Conservation (phyloP, 2,329 filamentous ascomycete genomes). For the Triangularia verruculosa region DNA sequence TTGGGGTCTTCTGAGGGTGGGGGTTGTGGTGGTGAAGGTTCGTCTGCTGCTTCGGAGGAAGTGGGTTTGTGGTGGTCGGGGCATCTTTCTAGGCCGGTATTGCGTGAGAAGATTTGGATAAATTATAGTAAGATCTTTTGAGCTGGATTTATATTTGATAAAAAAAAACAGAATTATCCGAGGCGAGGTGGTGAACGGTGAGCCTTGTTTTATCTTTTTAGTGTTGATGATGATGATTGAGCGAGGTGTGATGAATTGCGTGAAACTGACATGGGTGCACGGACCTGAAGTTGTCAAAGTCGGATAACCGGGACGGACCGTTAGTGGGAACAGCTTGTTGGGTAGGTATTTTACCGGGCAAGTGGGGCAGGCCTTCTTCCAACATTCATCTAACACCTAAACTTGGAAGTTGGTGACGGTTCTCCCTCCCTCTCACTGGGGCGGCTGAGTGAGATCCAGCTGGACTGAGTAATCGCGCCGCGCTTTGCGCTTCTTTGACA, state of each 20-base stretch:
- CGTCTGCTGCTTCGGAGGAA: conserved; percentile 1
- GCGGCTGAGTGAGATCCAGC: not conserved
- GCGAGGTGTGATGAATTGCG: not conserved
- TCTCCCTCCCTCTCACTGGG: not conserved
- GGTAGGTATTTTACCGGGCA: not conserved
- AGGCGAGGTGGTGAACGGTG: too few species aligned
- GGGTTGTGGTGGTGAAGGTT: not conserved
- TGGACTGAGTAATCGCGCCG: not conserved
- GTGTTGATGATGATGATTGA: not conserved
- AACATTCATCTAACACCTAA: not conserved
- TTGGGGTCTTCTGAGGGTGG: not conserved
- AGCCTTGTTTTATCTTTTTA: too few species aligned
- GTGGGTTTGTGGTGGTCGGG: not conserved
- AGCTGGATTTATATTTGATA: not conserved
- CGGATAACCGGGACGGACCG: not conserved
- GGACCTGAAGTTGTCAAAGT: not conserved
- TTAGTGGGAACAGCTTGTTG: not conserved
- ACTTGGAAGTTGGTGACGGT: not conserved
- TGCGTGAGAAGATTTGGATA: not conserved
- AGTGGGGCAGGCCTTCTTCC: not conserved
- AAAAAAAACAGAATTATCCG: too few species aligned
- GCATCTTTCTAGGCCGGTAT: not conserved
- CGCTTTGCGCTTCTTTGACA: not conserved
- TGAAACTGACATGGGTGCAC: not conserved
- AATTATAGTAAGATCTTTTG: not conserved